Conservation (phyloP, 306 rosid genomes). For the Hippophae gyantsensis region DNA sequence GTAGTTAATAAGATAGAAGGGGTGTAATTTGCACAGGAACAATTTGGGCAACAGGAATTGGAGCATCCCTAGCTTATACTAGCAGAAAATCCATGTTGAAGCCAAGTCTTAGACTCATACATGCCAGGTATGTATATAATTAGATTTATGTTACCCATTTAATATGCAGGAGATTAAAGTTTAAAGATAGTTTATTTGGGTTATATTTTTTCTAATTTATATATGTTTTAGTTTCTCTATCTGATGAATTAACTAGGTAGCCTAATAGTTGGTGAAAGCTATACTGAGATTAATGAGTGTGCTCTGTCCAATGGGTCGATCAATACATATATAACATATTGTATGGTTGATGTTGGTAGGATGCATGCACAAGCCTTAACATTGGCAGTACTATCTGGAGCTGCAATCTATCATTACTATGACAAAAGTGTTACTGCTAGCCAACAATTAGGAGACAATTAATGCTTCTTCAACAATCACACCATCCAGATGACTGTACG, state of each 20-base stretch:
- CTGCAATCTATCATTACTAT: constrained; percentile 28
- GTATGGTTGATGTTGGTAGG: constrained; percentile 22
- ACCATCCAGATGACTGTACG: no score
- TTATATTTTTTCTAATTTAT: no score
- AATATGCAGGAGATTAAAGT: background rate
- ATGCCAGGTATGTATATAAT: constrained; percentile 45
- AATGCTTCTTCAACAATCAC: no score
- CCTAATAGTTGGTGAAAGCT: no score
- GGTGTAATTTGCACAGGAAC: constrained; percentile 29
- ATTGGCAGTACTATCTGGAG: constrained; percentile 65
- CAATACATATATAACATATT: background rate
- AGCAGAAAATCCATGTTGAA: constrained; percentile 44
- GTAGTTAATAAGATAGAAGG: background rate
- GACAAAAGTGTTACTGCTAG: no score
- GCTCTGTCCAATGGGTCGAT: background rate
- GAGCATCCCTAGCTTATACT: constrained; percentile 55
- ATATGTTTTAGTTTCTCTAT: no score
- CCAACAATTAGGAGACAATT: no score
- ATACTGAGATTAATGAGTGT: no score
- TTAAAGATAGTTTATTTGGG: background rate
- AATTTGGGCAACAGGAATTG: constrained; percentile 72
- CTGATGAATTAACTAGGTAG: no score
- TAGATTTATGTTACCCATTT: background rate
- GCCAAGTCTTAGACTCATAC: constrained; percentile 80
- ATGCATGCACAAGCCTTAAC: constrained; percentile 87